phyloP scores from a whole-genome alignment of 768 basidiomycete genomes.

The Naganishia kalamii region DNA sequence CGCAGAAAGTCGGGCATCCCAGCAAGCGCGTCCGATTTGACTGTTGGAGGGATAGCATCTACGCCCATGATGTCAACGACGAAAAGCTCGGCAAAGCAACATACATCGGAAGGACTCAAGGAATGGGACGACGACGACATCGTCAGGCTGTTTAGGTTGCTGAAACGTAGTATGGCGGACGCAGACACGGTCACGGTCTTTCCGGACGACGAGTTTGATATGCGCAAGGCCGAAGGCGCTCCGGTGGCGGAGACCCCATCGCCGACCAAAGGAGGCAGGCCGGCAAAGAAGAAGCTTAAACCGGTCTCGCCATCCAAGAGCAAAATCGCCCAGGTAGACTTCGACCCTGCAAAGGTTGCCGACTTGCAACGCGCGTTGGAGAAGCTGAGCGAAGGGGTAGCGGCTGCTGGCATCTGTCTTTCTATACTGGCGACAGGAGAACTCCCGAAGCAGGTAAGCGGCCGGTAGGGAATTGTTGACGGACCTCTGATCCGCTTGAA shows the following conservation, averaged over 20 bases:
- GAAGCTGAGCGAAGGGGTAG: slow-evolving; percentile 55
- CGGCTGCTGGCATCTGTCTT: slow-evolving; percentile 78
- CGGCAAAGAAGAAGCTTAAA: slow-evolving; percentile 25
- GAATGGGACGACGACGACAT: slow-evolving; percentile 63
- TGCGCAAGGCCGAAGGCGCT: slow-evolving; percentile 9
- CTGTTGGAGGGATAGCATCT: background rate
- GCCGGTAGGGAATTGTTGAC: background rate
- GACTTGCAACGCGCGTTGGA: slow-evolving; percentile 54
- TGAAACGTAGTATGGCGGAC: slow-evolving; percentile 70
- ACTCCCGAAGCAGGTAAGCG: slow-evolving; percentile 73
- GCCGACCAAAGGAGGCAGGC: slow-evolving; percentile 25
- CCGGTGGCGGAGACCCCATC: background rate
- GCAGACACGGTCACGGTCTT: slow-evolving; percentile 75
- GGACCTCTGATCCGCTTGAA: background rate
- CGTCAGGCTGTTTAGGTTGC: slow-evolving; percentile 63
- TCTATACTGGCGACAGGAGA: slow-evolving; percentile 70
- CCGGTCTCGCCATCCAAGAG: slow-evolving; percentile 12
- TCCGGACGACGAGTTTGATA: slow-evolving; percentile 50
- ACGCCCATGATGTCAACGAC: background rate
- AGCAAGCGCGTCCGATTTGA: background rate
- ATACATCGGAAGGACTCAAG: slow-evolving; percentile 50
- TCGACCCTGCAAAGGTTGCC: slow-evolving; percentile 28
- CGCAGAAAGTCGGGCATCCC: background rate
- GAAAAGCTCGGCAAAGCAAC: background rate
- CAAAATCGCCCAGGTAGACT: slow-evolving; percentile 41